A percentile compares a stretch with the other conserved stretches of the same genome.
Conservation (phyloP, 306 rosid genomes). For the Abrus precatorius region DNA sequence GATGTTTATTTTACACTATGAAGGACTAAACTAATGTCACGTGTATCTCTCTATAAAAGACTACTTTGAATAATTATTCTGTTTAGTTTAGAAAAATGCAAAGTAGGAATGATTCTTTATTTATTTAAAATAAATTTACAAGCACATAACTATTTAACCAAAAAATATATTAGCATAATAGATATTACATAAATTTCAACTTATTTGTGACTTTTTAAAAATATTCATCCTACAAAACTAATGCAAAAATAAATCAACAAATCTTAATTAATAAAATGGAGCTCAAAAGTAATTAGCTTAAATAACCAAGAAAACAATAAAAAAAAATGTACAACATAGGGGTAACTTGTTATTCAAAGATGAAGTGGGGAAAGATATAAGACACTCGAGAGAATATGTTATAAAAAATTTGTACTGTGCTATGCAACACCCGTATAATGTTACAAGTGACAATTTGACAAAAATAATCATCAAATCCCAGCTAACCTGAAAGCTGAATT, state of each 20-base stretch:
- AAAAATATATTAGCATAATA: not conserved
- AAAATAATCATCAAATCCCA: conserved; percentile 41
- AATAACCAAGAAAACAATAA: not conserved
- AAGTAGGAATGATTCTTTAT: not conserved
- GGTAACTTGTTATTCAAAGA: not conserved
- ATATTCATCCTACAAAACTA: not conserved
- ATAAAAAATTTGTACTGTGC: conserved; percentile 12
- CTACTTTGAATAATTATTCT: not conserved
- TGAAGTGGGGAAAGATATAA: not conserved
- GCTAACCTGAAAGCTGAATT: conserved; percentile 25
- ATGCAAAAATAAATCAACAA: not conserved
- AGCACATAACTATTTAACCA: not conserved
- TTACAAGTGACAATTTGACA: conserved; percentile 40
- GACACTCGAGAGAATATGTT: not conserved
- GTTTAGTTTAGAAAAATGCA: not conserved
- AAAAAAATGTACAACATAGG: not conserved
- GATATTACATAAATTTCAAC: not conserved
- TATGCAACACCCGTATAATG: conserved; percentile 34
- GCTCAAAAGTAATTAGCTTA: not conserved
- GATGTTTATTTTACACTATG: not conserved
- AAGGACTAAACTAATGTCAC: not conserved
- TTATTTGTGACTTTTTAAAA: not conserved
- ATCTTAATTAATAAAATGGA: not conserved
- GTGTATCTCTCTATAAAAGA: not conserved
- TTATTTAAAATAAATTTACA: not conserved